Percentiles rank a stretch among this genome's conserved stretches.
phyloP scores from a whole-genome alignment of 192 early-diverging fungal species.

The Linnemannia hyalina region DNA sequence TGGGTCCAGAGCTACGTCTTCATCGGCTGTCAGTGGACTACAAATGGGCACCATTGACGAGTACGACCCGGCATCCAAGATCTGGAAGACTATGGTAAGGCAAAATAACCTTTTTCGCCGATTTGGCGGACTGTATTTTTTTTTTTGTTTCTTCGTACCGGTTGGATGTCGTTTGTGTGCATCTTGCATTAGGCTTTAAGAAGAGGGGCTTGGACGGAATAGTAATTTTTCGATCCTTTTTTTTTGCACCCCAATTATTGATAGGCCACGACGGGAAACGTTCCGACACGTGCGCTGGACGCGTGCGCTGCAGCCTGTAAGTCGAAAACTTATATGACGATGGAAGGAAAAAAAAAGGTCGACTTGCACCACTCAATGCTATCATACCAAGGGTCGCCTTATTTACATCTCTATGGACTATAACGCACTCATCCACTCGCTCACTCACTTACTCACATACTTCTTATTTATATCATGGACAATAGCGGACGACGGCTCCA shows the following conservation, averaged over 20 bases:
- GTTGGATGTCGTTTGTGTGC: background rate
- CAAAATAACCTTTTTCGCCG: background rate
- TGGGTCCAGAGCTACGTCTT: slow-evolving; percentile 17
- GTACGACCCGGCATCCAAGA: slow-evolving; percentile 12
- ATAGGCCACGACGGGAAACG: slow-evolving; percentile 23
- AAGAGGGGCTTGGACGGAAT: no score
- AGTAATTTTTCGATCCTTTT: background rate
- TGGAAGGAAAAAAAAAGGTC: background rate
- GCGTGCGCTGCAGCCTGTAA: slow-evolving; percentile 35
- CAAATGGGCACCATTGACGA: slow-evolving; percentile 16
- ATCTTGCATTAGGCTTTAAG: background rate
- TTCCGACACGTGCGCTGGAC: slow-evolving; percentile 25
- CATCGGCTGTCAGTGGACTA: background rate
- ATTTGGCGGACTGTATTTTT: background rate
- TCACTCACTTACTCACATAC: no score
- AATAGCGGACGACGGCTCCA: slow-evolving; percentile 37
- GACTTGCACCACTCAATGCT: background rate
- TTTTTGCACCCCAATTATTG: background rate
- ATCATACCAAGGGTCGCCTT: background rate
- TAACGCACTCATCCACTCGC: background rate
- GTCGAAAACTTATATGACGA: background rate
- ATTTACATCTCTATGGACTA: background rate
- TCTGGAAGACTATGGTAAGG: slow-evolving; percentile 25
- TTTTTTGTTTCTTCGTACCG: background rate
- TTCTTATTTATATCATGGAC: background rate